Evolutionary conservation across 1,284 basidiomycete genomes (phyloP).

Genomic region (Austropuccinia psidii): DNA sequence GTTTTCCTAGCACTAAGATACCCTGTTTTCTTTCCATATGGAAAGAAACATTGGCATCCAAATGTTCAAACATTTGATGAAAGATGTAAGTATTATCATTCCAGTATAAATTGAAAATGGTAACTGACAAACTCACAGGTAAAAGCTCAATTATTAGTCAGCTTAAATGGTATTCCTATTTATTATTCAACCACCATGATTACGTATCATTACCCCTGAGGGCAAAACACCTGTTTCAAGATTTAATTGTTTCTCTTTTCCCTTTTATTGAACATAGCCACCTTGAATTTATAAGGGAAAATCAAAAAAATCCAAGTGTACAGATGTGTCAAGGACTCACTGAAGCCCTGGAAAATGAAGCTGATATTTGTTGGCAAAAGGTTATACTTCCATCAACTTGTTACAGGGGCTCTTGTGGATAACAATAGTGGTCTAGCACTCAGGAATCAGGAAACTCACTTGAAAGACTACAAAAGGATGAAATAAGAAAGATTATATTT

Average conservation of each 20-base stretch:
- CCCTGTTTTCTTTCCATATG: not conserved
- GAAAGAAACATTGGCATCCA: not conserved
- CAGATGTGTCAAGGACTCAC: not conserved
- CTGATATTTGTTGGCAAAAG: slow-evolving; percentile 25
- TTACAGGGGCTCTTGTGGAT: too few species aligned
- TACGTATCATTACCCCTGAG: too few species aligned
- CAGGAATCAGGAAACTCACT: too few species aligned
- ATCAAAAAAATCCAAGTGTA: not conserved
- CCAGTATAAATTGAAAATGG: not conserved
- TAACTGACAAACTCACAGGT: not conserved
- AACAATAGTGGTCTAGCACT: too few species aligned
- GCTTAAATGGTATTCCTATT: not conserved
- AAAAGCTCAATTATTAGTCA: not conserved
- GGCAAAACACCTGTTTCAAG: not conserved
- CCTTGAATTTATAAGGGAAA: not conserved
- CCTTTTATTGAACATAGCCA: not conserved
- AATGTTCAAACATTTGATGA: too few species aligned
- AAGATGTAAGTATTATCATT: not conserved
- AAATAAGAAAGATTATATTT: too few species aligned
- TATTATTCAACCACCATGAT: not conserved
- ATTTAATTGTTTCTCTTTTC: not conserved
- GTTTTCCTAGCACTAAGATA: not conserved
- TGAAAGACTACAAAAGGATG: too few species aligned
- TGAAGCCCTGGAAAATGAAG: not conserved
- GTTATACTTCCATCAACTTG: slow-evolving; percentile 49